Evolutionary conservation across 495 filamentous ascomycete genomes (phyloP), one percentile per base, ranked within the genome.

Genomic region (Penicillium atrosanguineum): DNA sequence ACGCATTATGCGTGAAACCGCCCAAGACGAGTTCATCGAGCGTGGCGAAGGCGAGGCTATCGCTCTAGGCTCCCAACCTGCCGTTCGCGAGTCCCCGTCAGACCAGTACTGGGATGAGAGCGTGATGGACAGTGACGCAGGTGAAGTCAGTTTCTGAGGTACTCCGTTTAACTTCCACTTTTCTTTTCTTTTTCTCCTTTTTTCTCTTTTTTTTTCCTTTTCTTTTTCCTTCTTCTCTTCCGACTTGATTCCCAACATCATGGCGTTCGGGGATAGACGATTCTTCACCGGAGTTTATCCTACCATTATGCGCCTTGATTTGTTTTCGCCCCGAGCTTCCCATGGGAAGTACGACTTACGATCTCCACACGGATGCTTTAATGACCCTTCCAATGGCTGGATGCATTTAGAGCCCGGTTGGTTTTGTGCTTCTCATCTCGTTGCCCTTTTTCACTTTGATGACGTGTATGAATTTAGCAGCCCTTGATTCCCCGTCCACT

Each of bases 1-100:
- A 61, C 83, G 81, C 48, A 96, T 98, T 44, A 86, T 91, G 81
- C 81, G 83, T 59, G 92, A 97, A 60, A 76, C 88, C 41, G 80
- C 82, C 38, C 69, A 77, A 6, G 83, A 90, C 50, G 73, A 79
- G 34, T 74, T 71, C 21, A 56, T 79, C 16, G 75, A 79, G 57
- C 62, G 76, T 34, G 73, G 73, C n/a, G 77, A 79, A 47, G 75
- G 70, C 20, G 74, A 78, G 56, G 74, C 65, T 20, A 71, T 74
- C 43, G 72, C 69, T 2, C 54, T 72, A 7, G 59, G 65, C 15
- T 63, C 67, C 29, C 69, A 68, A 41, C 51, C 59, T 9, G 51
- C 69, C 2, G 62, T 64, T 25, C 61, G 63, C 19, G 67, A 72
- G 12, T 49, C 54, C 7, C 37, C 61, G 0, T 68, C 71, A 1